These are phyloP conservation scores for Candida khao-thaluensis DNA, from an alignment of 805 yeast genomes.

Conservation along the genomic window DNA sequence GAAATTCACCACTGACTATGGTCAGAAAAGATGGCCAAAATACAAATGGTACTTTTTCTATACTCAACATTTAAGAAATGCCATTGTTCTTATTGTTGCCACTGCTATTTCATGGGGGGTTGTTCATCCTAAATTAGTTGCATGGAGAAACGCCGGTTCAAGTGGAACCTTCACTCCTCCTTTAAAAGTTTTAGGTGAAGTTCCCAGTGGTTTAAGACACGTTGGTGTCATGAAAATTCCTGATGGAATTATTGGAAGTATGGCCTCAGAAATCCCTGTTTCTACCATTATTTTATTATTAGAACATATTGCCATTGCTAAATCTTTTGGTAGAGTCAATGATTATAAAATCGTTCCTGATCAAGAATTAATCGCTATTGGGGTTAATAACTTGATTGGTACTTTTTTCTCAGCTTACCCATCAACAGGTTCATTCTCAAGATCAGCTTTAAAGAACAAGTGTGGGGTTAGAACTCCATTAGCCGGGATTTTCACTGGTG, in stretches of 20 bases:
- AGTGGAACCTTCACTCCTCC: conserved; percentile 38
- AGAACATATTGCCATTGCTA: conserved; percentile 92
- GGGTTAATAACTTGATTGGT: conserved; percentile 85
- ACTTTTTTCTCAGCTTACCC: conserved; percentile 93
- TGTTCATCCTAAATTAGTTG: conserved; percentile 45
- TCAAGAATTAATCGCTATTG: conserved; percentile 92
- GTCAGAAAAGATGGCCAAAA: conserved; percentile 64
- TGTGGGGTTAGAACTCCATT: conserved; percentile 95
- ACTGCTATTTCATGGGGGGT: conserved; percentile 82
- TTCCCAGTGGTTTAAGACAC: conserved; percentile 78
- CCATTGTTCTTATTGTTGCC: conserved; percentile 75
- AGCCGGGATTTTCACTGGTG: conserved; percentile 89
- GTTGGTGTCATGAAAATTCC: conserved; percentile 74
- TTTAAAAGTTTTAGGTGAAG: conserved; percentile 67
- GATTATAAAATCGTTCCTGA: conserved; percentile 90
- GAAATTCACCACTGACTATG: conserved; percentile 61
- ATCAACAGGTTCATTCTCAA: conserved; percentile 92
- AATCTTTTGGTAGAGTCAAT: conserved; percentile 89
- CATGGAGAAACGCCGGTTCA: conserved; percentile 27
- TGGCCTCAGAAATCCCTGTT: conserved; percentile 83
- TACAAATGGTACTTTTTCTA: conserved; percentile 62
- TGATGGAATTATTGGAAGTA: conserved; percentile 50
- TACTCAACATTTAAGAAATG: conserved; percentile 73
- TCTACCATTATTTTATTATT: conserved; percentile 77
- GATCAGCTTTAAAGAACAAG: conserved; percentile 91